Percentiles rank a stretch among this genome's conserved stretches.
Conservation (phyloP, 1,139 yeast genomes). For the Yamadazyma triangularis region DNA sequence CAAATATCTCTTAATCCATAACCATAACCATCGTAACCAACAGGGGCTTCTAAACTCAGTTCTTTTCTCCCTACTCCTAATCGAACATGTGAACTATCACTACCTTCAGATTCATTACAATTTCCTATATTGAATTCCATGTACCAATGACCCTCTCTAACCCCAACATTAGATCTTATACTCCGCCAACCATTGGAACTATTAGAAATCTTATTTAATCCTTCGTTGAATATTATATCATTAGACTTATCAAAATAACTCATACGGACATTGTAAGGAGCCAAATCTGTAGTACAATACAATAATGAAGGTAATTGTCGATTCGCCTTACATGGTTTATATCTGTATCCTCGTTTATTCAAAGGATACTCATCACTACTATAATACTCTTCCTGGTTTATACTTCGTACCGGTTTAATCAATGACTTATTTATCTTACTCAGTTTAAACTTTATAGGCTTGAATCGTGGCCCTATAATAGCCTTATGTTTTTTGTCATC, state of each 20-base stretch:
- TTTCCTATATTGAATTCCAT: conserved; percentile 58
- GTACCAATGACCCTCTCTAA: conserved; percentile 77
- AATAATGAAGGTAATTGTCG: conserved; percentile 54
- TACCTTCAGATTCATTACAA: conserved; percentile 28
- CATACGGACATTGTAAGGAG: conserved; percentile 61
- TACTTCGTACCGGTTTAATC: conserved; percentile 5
- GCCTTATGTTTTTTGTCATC: conserved; percentile 13
- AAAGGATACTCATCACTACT: conserved; percentile 72
- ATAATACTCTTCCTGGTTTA: conserved; percentile 28
- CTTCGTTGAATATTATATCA: conserved; percentile 47
- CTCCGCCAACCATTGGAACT: conserved; percentile 78
- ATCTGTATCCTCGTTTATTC: conserved; percentile 78
- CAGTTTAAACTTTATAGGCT: conserved; percentile 40
- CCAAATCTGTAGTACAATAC: conserved; percentile 71
- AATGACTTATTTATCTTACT: conserved; percentile 7
- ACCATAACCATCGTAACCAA: conserved; percentile 92
- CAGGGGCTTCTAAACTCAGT: conserved; percentile 90
- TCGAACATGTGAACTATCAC: too few species aligned
- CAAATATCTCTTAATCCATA: conserved; percentile 81
- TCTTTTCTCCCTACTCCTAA: conserved; percentile 82
- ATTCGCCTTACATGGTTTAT: conserved; percentile 73
- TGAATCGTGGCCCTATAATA: conserved; percentile 39
- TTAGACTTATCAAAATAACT: conserved; percentile 71
- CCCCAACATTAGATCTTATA: conserved; percentile 67
- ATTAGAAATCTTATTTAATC: conserved; percentile 39